A percentile compares a stretch with the other conserved stretches of the same genome.
These are phyloP conservation scores for Boletus tylopilopsis DNA, from an alignment of 768 basidiomycete species.

Conservation along the genomic window DNA sequence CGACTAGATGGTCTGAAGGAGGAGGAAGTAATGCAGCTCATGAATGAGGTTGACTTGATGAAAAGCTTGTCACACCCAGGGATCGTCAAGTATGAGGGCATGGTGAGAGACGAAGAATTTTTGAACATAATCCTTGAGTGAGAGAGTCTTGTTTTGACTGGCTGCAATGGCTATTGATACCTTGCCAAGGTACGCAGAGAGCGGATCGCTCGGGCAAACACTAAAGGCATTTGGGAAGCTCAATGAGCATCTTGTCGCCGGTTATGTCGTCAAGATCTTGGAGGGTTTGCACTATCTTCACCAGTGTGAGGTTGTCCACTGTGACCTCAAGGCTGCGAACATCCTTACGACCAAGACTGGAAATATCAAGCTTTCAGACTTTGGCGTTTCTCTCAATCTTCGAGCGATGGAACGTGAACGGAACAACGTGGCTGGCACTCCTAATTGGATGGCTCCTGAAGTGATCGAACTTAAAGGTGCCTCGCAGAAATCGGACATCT, in stretches of 20 bases:
- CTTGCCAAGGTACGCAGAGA: constrained; percentile 80
- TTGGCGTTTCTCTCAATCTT: constrained; percentile 95
- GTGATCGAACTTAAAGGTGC: constrained; percentile 95
- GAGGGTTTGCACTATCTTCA: constrained; percentile 96
- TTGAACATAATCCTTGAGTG: constrained; percentile 94
- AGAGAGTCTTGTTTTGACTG: constrained; percentile 25
- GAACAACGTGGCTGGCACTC: constrained; percentile 88
- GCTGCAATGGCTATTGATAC: constrained; percentile 13
- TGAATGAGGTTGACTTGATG: constrained; percentile 92
- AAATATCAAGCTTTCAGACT: constrained; percentile 95
- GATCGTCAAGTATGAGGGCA: constrained; percentile 97
- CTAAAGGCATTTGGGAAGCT: constrained; percentile 91
- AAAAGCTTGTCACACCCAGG: constrained; percentile 90
- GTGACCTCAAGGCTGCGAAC: constrained; percentile 97
- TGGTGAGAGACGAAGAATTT: constrained; percentile 84
- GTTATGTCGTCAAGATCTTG: constrained; percentile 94
- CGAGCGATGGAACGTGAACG: constrained; percentile 84
- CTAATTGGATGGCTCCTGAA: constrained; percentile 99
- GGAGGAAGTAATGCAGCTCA: constrained; percentile 84
- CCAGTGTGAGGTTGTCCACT: constrained; percentile 86
- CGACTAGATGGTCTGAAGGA: constrained; percentile 86
- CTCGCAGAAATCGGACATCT: constrained; percentile 90
- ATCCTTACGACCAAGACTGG: constrained; percentile 98
- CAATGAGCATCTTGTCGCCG: constrained; percentile 87
- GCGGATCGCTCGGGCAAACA: constrained; percentile 91